Percentiles rank a stretch among this genome's conserved stretches.
phyloP scores from a whole-genome alignment of 2,329 filamentous ascomycete species.

The Cordyceps farinosa region DNA sequence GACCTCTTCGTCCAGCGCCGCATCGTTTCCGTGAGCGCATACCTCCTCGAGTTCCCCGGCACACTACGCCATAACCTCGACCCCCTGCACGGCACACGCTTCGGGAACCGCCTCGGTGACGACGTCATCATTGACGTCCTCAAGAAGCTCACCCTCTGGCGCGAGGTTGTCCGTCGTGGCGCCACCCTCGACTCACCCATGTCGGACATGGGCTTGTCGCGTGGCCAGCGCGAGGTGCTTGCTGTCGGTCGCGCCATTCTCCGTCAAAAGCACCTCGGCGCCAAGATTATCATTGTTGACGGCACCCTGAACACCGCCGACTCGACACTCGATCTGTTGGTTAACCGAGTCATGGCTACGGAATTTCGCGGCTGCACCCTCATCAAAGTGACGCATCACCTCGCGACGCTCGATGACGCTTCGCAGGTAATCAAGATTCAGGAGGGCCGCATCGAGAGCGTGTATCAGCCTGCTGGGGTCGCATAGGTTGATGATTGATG shows the following conservation, averaged over 20 bases:
- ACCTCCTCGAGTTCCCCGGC: background rate
- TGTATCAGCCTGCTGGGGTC: background rate
- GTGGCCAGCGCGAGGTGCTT: background rate
- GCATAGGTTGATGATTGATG: background rate
- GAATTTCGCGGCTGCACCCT: background rate
- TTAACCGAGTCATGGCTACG: background rate
- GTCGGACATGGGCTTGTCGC: background rate
- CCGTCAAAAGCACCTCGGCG: background rate
- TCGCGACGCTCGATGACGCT: background rate
- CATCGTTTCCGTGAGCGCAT: background rate
- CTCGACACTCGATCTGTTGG: background rate
- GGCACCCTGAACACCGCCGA: background rate
- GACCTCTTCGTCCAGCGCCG: background rate
- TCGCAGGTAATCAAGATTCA: conserved; percentile 1
- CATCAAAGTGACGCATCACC: background rate
- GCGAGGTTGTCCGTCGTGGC: background rate
- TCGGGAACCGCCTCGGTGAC: background rate
- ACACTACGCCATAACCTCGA: background rate
- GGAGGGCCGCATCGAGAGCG: background rate
- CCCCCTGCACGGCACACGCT: background rate
- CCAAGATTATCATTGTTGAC: background rate
- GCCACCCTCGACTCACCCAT: background rate
- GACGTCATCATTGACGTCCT: background rate
- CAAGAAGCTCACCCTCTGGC: background rate
- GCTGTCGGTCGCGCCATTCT: background rate